Conservation (phyloP, 2,329 filamentous ascomycete genomes). For the Alternaria triticimaculans region DNA sequence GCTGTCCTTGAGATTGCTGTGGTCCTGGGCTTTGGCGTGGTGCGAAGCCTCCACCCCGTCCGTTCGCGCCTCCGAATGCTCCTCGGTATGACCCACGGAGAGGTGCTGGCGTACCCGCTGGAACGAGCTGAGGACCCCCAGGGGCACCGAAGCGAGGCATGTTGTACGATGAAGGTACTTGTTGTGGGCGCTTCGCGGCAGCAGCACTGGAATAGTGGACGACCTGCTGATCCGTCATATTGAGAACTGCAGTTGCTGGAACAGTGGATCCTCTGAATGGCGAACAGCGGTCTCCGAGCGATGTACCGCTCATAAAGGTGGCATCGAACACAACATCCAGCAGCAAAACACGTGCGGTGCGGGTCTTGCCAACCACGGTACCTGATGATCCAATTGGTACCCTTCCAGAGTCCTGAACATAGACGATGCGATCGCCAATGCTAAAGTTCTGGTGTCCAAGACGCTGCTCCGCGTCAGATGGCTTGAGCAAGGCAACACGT, state of each 20-base stretch:
- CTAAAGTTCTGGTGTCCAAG: slow-evolving; percentile 82
- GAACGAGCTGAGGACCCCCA: slow-evolving; percentile 65
- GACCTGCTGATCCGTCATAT: slow-evolving; percentile 82
- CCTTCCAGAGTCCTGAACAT: slow-evolving; percentile 89
- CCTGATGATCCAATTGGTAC: slow-evolving; percentile 91
- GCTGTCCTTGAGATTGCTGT: slow-evolving; percentile 34
- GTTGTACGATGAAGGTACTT: slow-evolving; percentile 59
- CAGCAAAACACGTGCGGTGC: slow-evolving; percentile 80
- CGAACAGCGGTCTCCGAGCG: slow-evolving; percentile 85
- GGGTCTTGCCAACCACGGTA: slow-evolving; percentile 93
- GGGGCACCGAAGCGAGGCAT: slow-evolving; percentile 63
- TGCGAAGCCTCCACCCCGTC: slow-evolving; percentile 50
- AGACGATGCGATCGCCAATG: slow-evolving; percentile 90
- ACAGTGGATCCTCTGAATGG: slow-evolving; percentile 95
- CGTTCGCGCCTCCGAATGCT: slow-evolving; percentile 58
- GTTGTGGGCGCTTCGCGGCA: slow-evolving; percentile 60
- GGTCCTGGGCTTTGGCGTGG: slow-evolving; percentile 38
- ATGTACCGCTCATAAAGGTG: slow-evolving; percentile 97
- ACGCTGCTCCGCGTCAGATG: slow-evolving; percentile 93
- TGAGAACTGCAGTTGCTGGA: slow-evolving; percentile 84
- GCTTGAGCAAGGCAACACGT: slow-evolving; percentile 85
- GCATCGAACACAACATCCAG: slow-evolving; percentile 93
- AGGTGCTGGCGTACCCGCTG: slow-evolving; percentile 63
- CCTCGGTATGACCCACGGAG: slow-evolving; percentile 65
- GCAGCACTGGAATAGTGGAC: slow-evolving; percentile 69